phyloP scores from a whole-genome alignment of 2,329 filamentous ascomycete species.

The Didymella sp. region DNA sequence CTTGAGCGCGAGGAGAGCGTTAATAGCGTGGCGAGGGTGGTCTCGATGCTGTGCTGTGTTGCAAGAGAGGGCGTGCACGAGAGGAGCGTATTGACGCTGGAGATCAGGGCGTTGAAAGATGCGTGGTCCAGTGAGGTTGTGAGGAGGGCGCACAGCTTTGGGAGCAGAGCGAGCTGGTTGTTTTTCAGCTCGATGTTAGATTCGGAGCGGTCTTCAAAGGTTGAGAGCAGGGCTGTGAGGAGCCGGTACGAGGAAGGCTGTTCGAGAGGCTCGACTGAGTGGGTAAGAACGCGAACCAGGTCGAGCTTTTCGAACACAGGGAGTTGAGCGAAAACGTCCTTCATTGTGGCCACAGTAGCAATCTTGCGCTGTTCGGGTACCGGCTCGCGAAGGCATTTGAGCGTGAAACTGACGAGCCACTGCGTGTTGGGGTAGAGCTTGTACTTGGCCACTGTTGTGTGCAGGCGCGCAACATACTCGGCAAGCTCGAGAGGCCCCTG shows the following conservation, averaged over 20 bases:
- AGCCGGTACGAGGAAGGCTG: constrained; percentile 31
- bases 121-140: constrained; percentile 61
- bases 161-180: constrained; percentile 40
- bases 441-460: constrained; percentile 33
- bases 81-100: constrained; percentile 58
- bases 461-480: constrained; percentile 31
- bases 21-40: constrained; percentile 47
- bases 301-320: constrained; percentile 30
- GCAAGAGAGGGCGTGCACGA: constrained; percentile 47
- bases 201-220: constrained; percentile 36
- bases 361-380: constrained; percentile 20
- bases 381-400: constrained; percentile 27
- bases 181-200: constrained; percentile 32
- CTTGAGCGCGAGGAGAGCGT: constrained; percentile 44
- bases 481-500: constrained; percentile 18
- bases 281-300: constrained; percentile 26
- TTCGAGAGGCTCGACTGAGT: constrained; percentile 13
- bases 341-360: constrained; percentile 21
- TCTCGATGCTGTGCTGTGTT: constrained; percentile 55
- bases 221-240: constrained; percentile 37
- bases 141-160: constrained; percentile 34
- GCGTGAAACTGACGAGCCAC: constrained; percentile 35
- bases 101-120: constrained; percentile 58
- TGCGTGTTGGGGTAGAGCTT: constrained; percentile 30
- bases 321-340: constrained; percentile 25